Evolutionary conservation across 805 yeast species (phyloP).

Genomic region (Trichomonascus vanleenenianus): DNA sequence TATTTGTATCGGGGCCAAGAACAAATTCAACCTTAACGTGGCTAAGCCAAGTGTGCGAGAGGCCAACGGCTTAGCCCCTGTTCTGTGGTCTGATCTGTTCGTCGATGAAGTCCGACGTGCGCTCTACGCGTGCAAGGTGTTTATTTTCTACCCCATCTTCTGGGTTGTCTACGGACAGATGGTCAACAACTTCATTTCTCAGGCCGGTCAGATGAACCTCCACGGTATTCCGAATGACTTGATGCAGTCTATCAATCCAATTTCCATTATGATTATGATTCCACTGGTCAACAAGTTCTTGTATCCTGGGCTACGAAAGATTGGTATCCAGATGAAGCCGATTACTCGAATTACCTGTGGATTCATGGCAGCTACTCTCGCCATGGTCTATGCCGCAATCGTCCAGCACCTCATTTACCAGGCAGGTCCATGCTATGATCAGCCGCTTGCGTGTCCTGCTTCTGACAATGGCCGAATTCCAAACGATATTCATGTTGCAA

Average conservation of each 20-base stretch:
- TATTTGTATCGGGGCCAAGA: conserved; percentile 36
- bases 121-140: conserved; percentile 63
- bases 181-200: conserved; percentile 64
- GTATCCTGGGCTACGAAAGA: conserved; percentile 45
- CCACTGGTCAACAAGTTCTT: conserved; percentile 57
- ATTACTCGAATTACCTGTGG: conserved; percentile 66
- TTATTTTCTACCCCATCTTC: conserved; percentile 61
- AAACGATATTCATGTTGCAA: conserved; percentile 56
- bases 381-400: conserved; percentile 73
- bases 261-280: conserved; percentile 68
- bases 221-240: conserved; percentile 79
- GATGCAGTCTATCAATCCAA: conserved; percentile 66
- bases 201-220: conserved; percentile 64
- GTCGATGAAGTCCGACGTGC: conserved; percentile 68
- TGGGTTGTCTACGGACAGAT: conserved; percentile 72
- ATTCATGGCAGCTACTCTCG: conserved; percentile 52
- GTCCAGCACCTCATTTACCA: conserved; percentile 62
- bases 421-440: conserved; percentile 67
- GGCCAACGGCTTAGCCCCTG: conserved; percentile 32
- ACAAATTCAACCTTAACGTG: conserved; percentile 42
- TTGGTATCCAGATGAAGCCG: conserved; percentile 53
- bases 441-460: conserved; percentile 46
- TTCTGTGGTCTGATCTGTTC: conserved; percentile 57
- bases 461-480: conserved; percentile 22
- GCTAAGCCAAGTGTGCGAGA: conserved; percentile 54